Base-by-base conservation (phyloP, 805 yeast species). In the Metschnikowia corniflorae region DNA sequence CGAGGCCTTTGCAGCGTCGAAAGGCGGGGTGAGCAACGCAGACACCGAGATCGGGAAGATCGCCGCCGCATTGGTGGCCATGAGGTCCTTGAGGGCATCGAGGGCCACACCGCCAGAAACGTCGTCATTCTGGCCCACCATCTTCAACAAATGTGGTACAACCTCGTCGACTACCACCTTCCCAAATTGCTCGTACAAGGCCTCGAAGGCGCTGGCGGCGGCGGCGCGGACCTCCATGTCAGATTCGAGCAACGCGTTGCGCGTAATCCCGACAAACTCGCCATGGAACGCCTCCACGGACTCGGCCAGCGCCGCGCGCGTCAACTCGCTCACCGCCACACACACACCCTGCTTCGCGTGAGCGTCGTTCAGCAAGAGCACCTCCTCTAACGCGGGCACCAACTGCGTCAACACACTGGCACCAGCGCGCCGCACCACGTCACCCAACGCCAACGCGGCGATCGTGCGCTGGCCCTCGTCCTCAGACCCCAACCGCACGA, bases 291-390 rank as follows among this genome's bases (percentile, higher is more conserved):
- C 78, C 18, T 55, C 65, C 41, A 91, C 69, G 6, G 78, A 74
- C 12, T 78, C 84, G 3, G 65, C 58, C 7, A 77, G 68, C 4
- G 94, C 76, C 0, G 96, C 84, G 46, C 78, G 80, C 44, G 89
- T 79, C 44, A 93, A 77, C 58, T 89, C 97, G 29, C 80, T 76
- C 32, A 88, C 69, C 7, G 98, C 98, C 58, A 91, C 79, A 70
- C 98, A 93, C 34, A 93, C 86, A 70, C 99, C 99, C 67, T 89
- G 95, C 57, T 85, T 86, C 24, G 95, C 82, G 56, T 82, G 93
- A n/a, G 85, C 67, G 51, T 84, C 93, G 20, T 75, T 55, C n/a
- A 71, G 65, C 12, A 68, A 54, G 44, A 84, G 64, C 1, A 86
- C 74, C 26, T 73, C 75, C 48, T 86, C 83, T 50, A 91, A 68